phyloP scores from a whole-genome alignment of 2,329 filamentous ascomycete genomes.

The Fusarium nodosum region DNA sequence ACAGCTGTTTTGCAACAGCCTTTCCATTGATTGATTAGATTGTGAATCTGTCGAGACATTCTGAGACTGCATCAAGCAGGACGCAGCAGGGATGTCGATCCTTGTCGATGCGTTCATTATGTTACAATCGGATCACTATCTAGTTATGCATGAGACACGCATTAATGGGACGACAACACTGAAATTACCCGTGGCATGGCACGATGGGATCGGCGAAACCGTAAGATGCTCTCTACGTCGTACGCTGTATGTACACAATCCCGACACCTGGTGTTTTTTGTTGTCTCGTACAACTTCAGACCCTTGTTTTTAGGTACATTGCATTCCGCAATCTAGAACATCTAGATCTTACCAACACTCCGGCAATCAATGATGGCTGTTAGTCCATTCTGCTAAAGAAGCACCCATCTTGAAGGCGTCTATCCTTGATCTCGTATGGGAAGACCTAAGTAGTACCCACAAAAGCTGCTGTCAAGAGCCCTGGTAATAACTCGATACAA shows the following conservation, averaged over 20 bases:
- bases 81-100: slow-evolving; percentile 11
- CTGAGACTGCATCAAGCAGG: slow-evolving; percentile 13
- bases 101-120: slow-evolving; percentile 18
- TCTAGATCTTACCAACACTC: slow-evolving; percentile 6
- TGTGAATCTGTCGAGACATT: slow-evolving; percentile 20
- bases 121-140: slow-evolving; percentile 25
- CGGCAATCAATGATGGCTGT: slow-evolving; percentile 22
- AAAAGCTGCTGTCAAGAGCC: slow-evolving; percentile 25
- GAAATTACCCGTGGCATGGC: slow-evolving; percentile 36
- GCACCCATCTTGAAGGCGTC: background rate
- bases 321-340: slow-evolving; percentile 20
- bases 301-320: slow-evolving; percentile 28
- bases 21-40: slow-evolving; percentile 14
- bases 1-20: slow-evolving; percentile 1
- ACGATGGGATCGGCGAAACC: slow-evolving; percentile 31
- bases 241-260: background rate
- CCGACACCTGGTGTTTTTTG: slow-evolving; percentile 1
- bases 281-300: slow-evolving; percentile 5
- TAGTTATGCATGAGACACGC: slow-evolving; percentile 39
- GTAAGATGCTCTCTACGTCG: slow-evolving; percentile 14
- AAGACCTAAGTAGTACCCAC: slow-evolving; percentile 24
- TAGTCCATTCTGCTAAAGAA: slow-evolving; percentile 27
- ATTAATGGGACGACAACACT: slow-evolving; percentile 44
- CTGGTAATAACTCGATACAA: slow-evolving; percentile 3
- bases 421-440: slow-evolving; percentile 10